Evolutionary conservation across 2,329 filamentous ascomycete species (phyloP), one percentile per base, ranked within the genome.

Genomic region (Ceratocystis cubensis): DNA sequence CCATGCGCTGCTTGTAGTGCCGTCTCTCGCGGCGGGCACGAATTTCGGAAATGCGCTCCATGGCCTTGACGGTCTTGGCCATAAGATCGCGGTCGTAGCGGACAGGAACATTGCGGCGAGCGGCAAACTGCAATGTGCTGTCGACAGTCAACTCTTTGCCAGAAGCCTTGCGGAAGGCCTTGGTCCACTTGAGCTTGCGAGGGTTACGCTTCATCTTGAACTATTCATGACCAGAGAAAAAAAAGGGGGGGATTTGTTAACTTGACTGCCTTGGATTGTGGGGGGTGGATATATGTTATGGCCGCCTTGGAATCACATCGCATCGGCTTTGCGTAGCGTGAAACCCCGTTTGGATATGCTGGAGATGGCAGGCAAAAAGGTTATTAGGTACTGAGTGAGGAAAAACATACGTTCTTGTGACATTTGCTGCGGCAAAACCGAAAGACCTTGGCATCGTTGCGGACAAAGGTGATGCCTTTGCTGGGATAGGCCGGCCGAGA

Each of bases 131-230:
- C 69, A 99, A 86, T 41, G 93, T 96, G 73, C 85, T 88, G 82
- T 99, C 94, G 77, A 97, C 92, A 67, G 89, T 89, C 90, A 96
- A 85, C 75, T 86, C 82, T 80, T 91, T 95, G 79, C 90, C 90
- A 67, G 88, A 87, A 20, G 75, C 75, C 75, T 87, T 88, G 74
- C 91, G 88, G 83, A 92, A 93, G 64, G 90, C 86, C 82, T 96
- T 96, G 69, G 93, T 96, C 94, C 93, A 96, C 78, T 91, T 94
- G 72, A 97, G 84, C 78, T 96, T 96, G 75, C 93, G 87, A 45
- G 93, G 92, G 79, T 97, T 96, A 71, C 94, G 87, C 88, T 96
- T 96, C 90, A 96, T 96, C 79, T 95, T 94, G 84, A 95, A 96
- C 81, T 85, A 70, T 68, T 20, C 13, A 41, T 57, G 30, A 4